These are phyloP conservation scores for Pichia sp. DNA, from an alignment of 1,139 yeast species.

Conservation along the genomic window DNA sequence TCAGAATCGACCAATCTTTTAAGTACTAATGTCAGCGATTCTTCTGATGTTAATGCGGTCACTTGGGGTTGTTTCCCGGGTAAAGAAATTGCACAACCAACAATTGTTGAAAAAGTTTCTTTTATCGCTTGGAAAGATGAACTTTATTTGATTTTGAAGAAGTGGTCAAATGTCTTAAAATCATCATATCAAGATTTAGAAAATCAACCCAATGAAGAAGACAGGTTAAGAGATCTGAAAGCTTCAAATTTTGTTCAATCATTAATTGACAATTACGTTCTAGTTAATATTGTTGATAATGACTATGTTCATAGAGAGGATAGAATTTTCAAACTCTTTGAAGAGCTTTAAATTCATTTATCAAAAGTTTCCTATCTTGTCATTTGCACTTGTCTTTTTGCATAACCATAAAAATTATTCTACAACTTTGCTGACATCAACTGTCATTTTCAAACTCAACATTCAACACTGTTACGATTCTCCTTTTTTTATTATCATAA, in stretches of 20 bases:
- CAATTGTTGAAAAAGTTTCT: slow-evolving; percentile 80
- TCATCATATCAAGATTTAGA: slow-evolving; percentile 14
- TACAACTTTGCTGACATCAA: slow-evolving; percentile 7
- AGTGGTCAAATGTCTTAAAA: slow-evolving; percentile 60
- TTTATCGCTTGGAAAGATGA: slow-evolving; percentile 97
- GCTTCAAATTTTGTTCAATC: slow-evolving; percentile 36
- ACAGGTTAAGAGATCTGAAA: slow-evolving; percentile 9
- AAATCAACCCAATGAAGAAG: slow-evolving; percentile 12
- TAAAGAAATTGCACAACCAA: slow-evolving; percentile 78
- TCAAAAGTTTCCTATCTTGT: background rate
- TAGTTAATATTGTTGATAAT: slow-evolving; percentile 88
- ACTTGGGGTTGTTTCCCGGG: slow-evolving; percentile 98
- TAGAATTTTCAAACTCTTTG: slow-evolving; percentile 39
- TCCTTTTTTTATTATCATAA: background rate
- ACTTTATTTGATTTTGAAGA: slow-evolving; percentile 72
- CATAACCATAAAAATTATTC: background rate
- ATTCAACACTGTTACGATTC: background rate
- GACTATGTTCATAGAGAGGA: slow-evolving; percentile 52
- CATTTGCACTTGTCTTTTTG: background rate
- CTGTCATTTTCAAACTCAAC: slow-evolving; percentile 1
- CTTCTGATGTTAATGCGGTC: slow-evolving; percentile 77
- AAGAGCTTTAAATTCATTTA: slow-evolving; percentile 7
- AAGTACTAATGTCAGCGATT: slow-evolving; percentile 58
- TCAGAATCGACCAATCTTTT: slow-evolving; percentile 43
- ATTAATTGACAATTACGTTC: slow-evolving; percentile 54